A percentile compares a stretch with the other conserved stretches of the same genome.
Conservation (phyloP, 768 basidiomycete species). For the Tricholomella constricta region DNA sequence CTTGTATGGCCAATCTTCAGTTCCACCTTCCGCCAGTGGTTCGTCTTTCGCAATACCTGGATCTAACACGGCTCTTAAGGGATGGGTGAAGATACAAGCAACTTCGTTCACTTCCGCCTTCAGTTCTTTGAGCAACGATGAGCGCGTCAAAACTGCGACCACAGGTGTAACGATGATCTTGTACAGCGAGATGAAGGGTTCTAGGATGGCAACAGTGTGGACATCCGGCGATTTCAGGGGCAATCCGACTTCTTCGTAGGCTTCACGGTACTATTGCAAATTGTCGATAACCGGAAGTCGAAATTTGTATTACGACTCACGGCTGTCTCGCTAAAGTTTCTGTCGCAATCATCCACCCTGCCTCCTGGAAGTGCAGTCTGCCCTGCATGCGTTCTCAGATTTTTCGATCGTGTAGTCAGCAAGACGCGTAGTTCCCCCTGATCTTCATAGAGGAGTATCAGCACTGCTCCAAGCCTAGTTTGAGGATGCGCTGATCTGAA, state of each 20-base stretch:
- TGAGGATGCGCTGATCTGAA: slow-evolving; percentile 33
- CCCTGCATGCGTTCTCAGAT: slow-evolving; percentile 72
- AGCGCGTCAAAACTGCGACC: slow-evolving; percentile 65
- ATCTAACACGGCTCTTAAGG: slow-evolving; percentile 71
- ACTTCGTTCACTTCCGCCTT: slow-evolving; percentile 69
- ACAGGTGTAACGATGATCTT: slow-evolving; percentile 79
- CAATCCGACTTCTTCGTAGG: slow-evolving; percentile 81
- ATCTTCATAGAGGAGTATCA: slow-evolving; percentile 79
- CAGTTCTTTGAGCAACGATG: slow-evolving; percentile 51
- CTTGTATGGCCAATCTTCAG: slow-evolving; percentile 82
- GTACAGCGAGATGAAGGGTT: slow-evolving; percentile 69
- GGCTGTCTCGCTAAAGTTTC: slow-evolving; percentile 66
- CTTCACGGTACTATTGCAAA: slow-evolving; percentile 69
- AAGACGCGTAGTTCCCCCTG: slow-evolving; percentile 69
- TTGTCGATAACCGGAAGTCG: neutral
- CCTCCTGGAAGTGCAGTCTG: slow-evolving; percentile 87
- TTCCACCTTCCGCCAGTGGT: slow-evolving; percentile 57
- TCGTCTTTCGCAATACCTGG: slow-evolving; percentile 48
- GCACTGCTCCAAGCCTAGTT: slow-evolving; percentile 68
- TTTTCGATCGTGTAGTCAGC: slow-evolving; percentile 83
- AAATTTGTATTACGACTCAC: slow-evolving; percentile 37
- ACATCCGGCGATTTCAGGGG: slow-evolving; percentile 58
- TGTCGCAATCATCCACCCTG: slow-evolving; percentile 69
- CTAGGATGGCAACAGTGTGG: slow-evolving; percentile 59
- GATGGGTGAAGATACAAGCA: slow-evolving; percentile 77